Evolutionary conservation across 2,329 filamentous ascomycete species (phyloP).

Genomic region (Escovopsis weberi): DNA sequence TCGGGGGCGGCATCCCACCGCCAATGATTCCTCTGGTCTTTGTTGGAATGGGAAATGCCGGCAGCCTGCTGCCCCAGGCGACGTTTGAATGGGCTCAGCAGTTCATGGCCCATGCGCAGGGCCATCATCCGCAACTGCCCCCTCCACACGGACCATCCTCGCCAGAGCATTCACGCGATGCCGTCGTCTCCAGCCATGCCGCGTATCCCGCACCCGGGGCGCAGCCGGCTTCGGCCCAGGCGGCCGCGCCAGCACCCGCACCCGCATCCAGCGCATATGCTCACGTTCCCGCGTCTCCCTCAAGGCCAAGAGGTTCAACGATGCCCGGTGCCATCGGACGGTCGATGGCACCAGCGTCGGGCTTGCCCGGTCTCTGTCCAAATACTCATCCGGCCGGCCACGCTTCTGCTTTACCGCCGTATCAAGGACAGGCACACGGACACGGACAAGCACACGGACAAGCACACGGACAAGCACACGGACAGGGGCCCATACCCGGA

Average conservation of each 20-base stretch:
- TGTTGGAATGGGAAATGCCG: constrained; percentile 49
- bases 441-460: too few relatives aligned
- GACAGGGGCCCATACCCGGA: too few relatives aligned
- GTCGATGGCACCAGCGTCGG: constrained; percentile 20
- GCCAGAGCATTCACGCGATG: constrained; percentile 41
- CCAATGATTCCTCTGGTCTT: constrained; percentile 64
- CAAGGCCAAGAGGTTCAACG: constrained; percentile 35
- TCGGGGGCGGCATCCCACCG: constrained; percentile 57
- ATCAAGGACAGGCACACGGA: constrained; percentile 20
- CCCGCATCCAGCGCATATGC: constrained; percentile 23
- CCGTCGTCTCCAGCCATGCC: constrained; percentile 26
- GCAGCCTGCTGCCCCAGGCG: constrained; percentile 38
- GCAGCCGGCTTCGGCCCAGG: constrained; percentile 18
- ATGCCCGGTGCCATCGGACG: constrained; percentile 27
- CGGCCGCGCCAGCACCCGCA: too few relatives aligned
- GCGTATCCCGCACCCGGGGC: constrained; percentile 25
- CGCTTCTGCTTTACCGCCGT: constrained; percentile 21
- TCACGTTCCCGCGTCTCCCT: constrained; percentile 34
- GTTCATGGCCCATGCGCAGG: constrained; percentile 37
- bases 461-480: too few relatives aligned
- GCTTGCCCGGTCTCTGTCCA: constrained; percentile 30
- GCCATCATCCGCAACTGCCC: constrained; percentile 36
- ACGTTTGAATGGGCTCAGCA: constrained; percentile 57
- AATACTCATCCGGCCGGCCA: constrained; percentile 25
- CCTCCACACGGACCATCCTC: constrained; percentile 34